A percentile compares a stretch with the other conserved stretches of the same genome.
Evolutionary conservation across 2,329 filamentous ascomycete species (phyloP).

Genomic region (Beauveria sp.): DNA sequence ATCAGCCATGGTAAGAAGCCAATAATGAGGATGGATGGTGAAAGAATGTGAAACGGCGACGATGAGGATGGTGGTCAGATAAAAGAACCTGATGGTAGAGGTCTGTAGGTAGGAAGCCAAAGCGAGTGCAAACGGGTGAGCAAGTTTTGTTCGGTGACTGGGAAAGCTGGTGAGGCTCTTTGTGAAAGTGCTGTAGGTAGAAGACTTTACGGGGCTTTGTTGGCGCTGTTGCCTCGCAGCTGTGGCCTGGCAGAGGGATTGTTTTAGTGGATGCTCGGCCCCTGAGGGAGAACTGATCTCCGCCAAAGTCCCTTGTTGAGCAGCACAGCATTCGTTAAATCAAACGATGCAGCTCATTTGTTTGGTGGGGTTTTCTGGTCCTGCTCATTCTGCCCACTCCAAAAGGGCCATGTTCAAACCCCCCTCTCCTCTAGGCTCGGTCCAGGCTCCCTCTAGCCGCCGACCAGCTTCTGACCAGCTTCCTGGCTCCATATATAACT

Average conservation of each 20-base stretch:
- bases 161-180: neutral
- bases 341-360: neutral
- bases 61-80: neutral
- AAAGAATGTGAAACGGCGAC: no score
- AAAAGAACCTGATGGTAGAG: no score
- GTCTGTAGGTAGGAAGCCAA: no score
- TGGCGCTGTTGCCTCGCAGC: neutral
- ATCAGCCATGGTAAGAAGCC: neutral
- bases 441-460: slow-evolving; percentile 1
- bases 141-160: no score
- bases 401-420: neutral
- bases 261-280: neutral
- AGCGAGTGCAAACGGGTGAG: no score
- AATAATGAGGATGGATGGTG: neutral
- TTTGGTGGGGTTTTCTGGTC: neutral
- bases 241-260: neutral
- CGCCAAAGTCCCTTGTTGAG: neutral
- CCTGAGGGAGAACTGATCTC: neutral
- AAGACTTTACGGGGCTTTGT: neutral
- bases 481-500: neutral
- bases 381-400: slow-evolving; percentile 10
- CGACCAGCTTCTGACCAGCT: neutral
- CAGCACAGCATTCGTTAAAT: neutral
- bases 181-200: neutral
- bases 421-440: no score